A percentile compares a stretch with the other conserved stretches of the same genome.
Conservation (phyloP, 2,329 filamentous ascomycete species). For the Paecilomyces dactylethromorphus region DNA sequence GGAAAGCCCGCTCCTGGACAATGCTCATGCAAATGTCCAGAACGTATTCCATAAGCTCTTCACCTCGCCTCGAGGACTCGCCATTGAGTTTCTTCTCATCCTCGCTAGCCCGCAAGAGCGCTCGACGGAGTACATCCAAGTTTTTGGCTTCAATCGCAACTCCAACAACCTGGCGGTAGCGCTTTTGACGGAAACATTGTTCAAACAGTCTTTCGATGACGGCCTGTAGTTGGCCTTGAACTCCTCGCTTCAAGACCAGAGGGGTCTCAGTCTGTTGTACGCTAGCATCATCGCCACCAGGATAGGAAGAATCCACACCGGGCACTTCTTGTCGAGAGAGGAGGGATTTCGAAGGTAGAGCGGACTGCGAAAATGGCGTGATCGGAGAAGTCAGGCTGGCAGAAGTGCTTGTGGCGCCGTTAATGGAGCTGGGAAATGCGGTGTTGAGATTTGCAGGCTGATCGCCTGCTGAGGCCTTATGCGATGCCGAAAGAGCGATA, state of each 20-base stretch:
- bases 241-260: conserved; percentile 64
- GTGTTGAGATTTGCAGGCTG: conserved; percentile 66
- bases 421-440: conserved; percentile 62
- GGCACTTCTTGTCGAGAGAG: conserved; percentile 72
- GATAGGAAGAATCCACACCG: conserved; percentile 49
- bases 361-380: conserved; percentile 91
- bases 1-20: conserved; percentile 83
- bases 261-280: conserved; percentile 50
- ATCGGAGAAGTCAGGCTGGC: conserved; percentile 74
- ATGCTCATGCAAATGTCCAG: conserved; percentile 96
- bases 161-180: conserved; percentile 92
- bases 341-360: conserved; percentile 86
- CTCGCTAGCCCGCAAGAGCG: conserved; percentile 82
- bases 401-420: conserved; percentile 60
- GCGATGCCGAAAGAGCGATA: conserved; percentile 68
- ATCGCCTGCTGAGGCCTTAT: conserved; percentile 43
- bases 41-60: conserved; percentile 95
- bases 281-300: conserved; percentile 51
- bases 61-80: conserved; percentile 57
- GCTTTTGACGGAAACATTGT: conserved; percentile 74
- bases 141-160: conserved; percentile 95
- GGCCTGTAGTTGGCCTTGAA: conserved; percentile 71
- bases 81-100: conserved; percentile 66
- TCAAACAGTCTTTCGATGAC: conserved; percentile 89
- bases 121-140: conserved; percentile 74